Percentiles rank a stretch among this genome's conserved stretches.
phyloP scores from a whole-genome alignment of 2,329 filamentous ascomycete genomes.

The Cordyceps cateniannulata region DNA sequence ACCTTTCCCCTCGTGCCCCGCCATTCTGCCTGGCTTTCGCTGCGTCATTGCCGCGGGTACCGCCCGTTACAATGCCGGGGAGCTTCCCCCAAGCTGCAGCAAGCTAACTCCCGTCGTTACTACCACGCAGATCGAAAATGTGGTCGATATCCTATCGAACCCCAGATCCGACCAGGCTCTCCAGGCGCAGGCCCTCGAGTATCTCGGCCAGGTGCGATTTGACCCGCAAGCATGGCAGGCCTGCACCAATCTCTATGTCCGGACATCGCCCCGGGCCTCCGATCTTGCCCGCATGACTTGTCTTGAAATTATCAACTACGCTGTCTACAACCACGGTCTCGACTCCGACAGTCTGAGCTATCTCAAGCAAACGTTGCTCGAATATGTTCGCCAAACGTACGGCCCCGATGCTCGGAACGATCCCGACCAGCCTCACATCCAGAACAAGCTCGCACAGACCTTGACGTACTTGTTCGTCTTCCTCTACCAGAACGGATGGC shows the following conservation, averaged over 20 bases:
- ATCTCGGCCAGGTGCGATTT: conserved; percentile 68
- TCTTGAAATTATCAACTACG: conserved; percentile 90
- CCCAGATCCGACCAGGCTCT: conserved; percentile 67
- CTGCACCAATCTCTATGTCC: conserved; percentile 78
- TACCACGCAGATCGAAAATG: conserved; percentile 72
- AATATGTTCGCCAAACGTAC: conserved; percentile 74
- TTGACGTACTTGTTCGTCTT: conserved; percentile 88
- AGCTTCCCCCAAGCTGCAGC: conserved; percentile 3
- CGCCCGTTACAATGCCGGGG: conserved; percentile 14
- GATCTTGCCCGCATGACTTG: conserved; percentile 85
- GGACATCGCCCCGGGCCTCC: conserved; percentile 59
- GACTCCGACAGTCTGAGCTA: conserved; percentile 65
- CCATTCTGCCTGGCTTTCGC: neutral
- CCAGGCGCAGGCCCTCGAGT: conserved; percentile 78
- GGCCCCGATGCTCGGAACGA: conserved; percentile 49
- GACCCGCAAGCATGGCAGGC: conserved; percentile 87
- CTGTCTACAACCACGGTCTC: conserved; percentile 72
- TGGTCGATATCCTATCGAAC: conserved; percentile 90
- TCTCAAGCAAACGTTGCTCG: conserved; percentile 74
- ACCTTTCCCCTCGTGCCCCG: conserved; percentile 11
- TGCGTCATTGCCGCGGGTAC: conserved; percentile 16
- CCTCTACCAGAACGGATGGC: conserved; percentile 81
- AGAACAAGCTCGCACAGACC: conserved; percentile 96
- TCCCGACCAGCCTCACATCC: conserved; percentile 68
- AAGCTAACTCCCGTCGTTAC: conserved; percentile 16